These are phyloP conservation scores for Plasmodium ovale DNA, from an alignment of 169 alveolate genomes.

Conservation along the genomic window DNA sequence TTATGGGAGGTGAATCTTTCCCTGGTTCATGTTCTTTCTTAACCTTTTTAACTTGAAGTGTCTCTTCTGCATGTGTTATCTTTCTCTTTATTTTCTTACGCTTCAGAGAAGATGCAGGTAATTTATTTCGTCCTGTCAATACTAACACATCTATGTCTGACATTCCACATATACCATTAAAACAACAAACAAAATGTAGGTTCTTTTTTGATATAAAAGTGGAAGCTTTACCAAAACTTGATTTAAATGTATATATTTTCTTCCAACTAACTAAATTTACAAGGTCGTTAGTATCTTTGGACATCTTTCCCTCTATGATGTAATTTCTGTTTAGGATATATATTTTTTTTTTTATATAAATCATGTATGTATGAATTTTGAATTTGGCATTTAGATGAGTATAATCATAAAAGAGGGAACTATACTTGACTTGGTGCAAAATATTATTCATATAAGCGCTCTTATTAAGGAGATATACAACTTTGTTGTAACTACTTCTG, in stretches of 20 bases:
- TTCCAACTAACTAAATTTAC: slow-evolving; percentile 29
- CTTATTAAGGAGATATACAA: slow-evolving; percentile 40
- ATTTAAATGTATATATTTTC: slow-evolving; percentile 1
- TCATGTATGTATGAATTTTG: neutral
- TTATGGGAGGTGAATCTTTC: too few species aligned
- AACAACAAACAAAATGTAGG: slow-evolving; percentile 29
- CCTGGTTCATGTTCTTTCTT: neutral
- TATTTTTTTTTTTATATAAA: slow-evolving; percentile 6
- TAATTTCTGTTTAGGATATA: slow-evolving; percentile 13
- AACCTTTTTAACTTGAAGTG: neutral
- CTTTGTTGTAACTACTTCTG: slow-evolving; percentile 9
- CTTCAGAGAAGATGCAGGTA: neutral
- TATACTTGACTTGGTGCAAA: slow-evolving; percentile 3
- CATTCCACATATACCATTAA: slow-evolving; percentile 27
- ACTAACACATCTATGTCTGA: slow-evolving; percentile 14
- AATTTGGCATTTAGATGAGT: slow-evolving; percentile 11
- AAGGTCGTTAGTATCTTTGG: slow-evolving; percentile 19
- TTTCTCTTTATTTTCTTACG: neutral
- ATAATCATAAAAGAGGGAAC: slow-evolving; percentile 28
- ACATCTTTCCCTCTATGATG: slow-evolving; percentile 20
- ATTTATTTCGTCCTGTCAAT: neutral
- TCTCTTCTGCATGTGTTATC: neutral
- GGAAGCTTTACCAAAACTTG: neutral
- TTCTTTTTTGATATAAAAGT: neutral
- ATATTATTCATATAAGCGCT: slow-evolving; percentile 14